phyloP scores from a whole-genome alignment of 257 asterid genomes.

The Rhazya stricta region DNA sequence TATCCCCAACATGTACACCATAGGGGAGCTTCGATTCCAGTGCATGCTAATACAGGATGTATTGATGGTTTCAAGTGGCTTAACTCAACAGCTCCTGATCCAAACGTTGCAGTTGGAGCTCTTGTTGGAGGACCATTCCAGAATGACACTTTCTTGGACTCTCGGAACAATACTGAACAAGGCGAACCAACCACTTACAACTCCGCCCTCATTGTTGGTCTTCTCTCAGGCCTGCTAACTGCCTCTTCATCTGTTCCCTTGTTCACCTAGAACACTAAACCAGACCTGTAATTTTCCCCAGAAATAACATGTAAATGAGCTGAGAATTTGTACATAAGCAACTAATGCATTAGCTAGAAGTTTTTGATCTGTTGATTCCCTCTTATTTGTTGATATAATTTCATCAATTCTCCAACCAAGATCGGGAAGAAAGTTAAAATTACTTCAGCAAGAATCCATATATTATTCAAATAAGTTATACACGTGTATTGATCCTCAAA shows the following conservation, averaged over 20 bases:
- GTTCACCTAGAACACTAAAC: background rate
- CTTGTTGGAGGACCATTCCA: constrained; percentile 79
- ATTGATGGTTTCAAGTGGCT: constrained; percentile 74
- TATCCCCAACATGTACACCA: constrained; percentile 71
- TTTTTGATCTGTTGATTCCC: too few species aligned
- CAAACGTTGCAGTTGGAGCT: constrained; percentile 65
- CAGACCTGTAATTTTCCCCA: background rate
- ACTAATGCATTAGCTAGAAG: background rate
- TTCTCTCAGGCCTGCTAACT: constrained; percentile 65
- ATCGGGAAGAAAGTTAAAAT: too few species aligned
- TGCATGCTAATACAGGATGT: constrained; percentile 42
- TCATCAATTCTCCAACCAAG: too few species aligned
- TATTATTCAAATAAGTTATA: too few species aligned
- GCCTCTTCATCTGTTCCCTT: constrained; percentile 41
- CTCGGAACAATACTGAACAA: constrained; percentile 69
- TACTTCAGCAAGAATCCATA: too few species aligned
- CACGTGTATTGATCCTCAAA: too few species aligned
- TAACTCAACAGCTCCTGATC: constrained; percentile 48
- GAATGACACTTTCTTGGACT: constrained; percentile 54
- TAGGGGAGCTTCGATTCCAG: constrained; percentile 82
- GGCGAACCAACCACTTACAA: constrained; percentile 73
- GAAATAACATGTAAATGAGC: constrained; percentile 1
- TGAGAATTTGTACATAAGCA: background rate
- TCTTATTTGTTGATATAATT: too few species aligned
- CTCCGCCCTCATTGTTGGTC: constrained; percentile 58